A percentile compares a stretch with the other conserved stretches of the same genome.
Conservation (phyloP, 768 basidiomycete genomes). For the Hebeloma cylindrosporum region DNA sequence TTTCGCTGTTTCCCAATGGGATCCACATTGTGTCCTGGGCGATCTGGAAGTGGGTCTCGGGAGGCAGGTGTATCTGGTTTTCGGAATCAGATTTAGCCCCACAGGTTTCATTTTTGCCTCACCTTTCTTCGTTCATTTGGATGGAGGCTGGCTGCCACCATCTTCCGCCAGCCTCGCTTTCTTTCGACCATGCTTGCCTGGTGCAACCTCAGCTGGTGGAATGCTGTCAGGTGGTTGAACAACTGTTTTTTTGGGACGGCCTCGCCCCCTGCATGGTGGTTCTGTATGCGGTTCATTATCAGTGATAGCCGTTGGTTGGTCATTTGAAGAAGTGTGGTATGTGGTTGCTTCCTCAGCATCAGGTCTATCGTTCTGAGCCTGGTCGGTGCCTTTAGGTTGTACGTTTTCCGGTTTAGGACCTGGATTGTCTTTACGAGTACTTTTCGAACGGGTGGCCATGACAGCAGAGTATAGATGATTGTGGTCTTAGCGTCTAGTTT, state of each 20-base stretch:
- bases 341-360: too few relatives aligned
- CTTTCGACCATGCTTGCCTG: background rate
- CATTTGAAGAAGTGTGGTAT: too few relatives aligned
- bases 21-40: slow-evolving; percentile 14
- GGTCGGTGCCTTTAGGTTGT: too few relatives aligned
- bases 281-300: too few relatives aligned
- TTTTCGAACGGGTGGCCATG: too few relatives aligned
- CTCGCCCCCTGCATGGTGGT: background rate
- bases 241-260: slow-evolving; percentile 2
- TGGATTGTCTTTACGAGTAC: too few relatives aligned
- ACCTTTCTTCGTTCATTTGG: slow-evolving; percentile 1
- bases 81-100: too few relatives aligned
- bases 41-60: slow-evolving; percentile 15
- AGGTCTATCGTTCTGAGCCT: too few relatives aligned
- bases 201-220: background rate
- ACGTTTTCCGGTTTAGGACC: too few relatives aligned
- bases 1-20: slow-evolving; percentile 1
- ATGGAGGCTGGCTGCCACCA: background rate
- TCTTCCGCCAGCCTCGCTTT: background rate
- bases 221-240: background rate
- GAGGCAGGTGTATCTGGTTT: background rate
- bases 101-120: too few relatives aligned
- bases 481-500: too few relatives aligned
- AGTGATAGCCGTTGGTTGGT: background rate
- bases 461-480: too few relatives aligned